Conservation (phyloP, 495 filamentous ascomycete species). For the Melanomma pulvis-pyrius region DNA sequence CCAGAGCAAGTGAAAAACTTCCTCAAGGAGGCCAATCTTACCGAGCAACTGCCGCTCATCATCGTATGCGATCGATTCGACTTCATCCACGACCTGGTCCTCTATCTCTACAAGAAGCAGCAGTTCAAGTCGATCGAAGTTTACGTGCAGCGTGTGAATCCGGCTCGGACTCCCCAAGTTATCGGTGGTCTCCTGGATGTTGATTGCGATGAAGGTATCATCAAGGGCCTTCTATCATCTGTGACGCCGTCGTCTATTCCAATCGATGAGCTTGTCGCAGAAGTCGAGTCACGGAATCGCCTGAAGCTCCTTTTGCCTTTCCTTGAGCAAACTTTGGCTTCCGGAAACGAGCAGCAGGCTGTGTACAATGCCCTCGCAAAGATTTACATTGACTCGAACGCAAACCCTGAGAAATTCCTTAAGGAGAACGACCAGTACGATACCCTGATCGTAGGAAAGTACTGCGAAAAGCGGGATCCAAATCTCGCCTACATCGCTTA, state of each 20-base stretch:
- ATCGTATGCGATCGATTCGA: slow-evolving; percentile 99
- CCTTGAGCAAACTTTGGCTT: slow-evolving; percentile 87
- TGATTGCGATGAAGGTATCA: slow-evolving; percentile 93
- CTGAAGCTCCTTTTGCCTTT: slow-evolving; percentile 96
- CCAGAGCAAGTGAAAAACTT: slow-evolving; percentile 99
- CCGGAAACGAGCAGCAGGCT: slow-evolving; percentile 94
- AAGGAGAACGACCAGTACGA: slow-evolving; percentile 99
- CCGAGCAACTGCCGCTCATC: slow-evolving; percentile 93
- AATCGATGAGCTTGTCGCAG: slow-evolving; percentile 92
- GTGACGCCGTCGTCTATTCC: slow-evolving; percentile 84
- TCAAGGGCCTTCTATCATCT: slow-evolving; percentile 88
- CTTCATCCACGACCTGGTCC: slow-evolving; percentile 94
- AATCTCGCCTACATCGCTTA: slow-evolving; percentile 97
- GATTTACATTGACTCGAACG: slow-evolving; percentile 99
- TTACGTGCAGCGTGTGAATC: slow-evolving; percentile 99
- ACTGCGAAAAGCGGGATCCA: slow-evolving; percentile 98
- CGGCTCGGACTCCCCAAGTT: slow-evolving; percentile 87
- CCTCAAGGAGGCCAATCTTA: slow-evolving; percentile 91
- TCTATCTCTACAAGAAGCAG: slow-evolving; percentile 98
- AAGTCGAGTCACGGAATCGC: slow-evolving; percentile 93
- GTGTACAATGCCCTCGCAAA: slow-evolving; percentile 98
- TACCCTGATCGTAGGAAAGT: slow-evolving; percentile 88
- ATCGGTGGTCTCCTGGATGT: slow-evolving; percentile 96
- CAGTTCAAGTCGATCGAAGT: slow-evolving; percentile 99
- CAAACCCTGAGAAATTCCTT: slow-evolving; percentile 97